phyloP scores from a whole-genome alignment of 2,329 filamentous ascomycete genomes.

The Apiospora marii region DNA sequence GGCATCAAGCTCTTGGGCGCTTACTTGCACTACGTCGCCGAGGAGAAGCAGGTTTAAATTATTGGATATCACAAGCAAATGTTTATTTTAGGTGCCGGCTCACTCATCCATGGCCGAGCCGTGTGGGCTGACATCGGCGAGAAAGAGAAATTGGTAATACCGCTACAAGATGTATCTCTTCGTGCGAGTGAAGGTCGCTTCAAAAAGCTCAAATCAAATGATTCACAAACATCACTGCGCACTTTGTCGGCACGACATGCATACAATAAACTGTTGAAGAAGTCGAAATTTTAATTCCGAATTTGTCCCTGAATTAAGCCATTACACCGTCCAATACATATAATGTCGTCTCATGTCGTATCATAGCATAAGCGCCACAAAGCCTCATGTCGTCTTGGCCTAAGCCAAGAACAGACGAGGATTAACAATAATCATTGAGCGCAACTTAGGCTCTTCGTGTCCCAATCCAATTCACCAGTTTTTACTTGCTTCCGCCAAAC shows the following conservation, averaged over 20 bases:
- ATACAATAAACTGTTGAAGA: background rate
- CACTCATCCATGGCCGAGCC: background rate
- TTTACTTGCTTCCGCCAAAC: conserved; percentile 73
- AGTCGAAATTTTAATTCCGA: background rate
- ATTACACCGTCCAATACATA: conserved; percentile 13
- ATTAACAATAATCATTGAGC: background rate
- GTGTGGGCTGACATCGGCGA: background rate
- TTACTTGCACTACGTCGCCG: conserved; percentile 94
- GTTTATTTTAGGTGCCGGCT: background rate
- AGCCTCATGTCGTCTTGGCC: background rate
- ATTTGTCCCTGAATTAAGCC: conserved; percentile 7
- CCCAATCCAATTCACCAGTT: background rate
- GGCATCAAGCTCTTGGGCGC: conserved; percentile 94
- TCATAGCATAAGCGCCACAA: background rate
- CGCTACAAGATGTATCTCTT: background rate
- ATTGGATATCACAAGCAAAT: background rate
- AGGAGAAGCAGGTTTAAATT: conserved; percentile 69
- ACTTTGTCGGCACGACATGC: background rate
- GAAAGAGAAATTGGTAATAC: background rate
- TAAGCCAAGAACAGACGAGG: too few relatives aligned
- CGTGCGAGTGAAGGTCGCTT: background rate
- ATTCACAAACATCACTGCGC: background rate
- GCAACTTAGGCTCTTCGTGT: background rate
- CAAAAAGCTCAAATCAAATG: background rate
- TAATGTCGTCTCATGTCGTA: conserved; percentile 18